Percentiles rank a stretch among this genome's conserved stretches.
phyloP scores from a whole-genome alignment of 352 stramenopile genomes.

The Thraustotheca clavata region DNA sequence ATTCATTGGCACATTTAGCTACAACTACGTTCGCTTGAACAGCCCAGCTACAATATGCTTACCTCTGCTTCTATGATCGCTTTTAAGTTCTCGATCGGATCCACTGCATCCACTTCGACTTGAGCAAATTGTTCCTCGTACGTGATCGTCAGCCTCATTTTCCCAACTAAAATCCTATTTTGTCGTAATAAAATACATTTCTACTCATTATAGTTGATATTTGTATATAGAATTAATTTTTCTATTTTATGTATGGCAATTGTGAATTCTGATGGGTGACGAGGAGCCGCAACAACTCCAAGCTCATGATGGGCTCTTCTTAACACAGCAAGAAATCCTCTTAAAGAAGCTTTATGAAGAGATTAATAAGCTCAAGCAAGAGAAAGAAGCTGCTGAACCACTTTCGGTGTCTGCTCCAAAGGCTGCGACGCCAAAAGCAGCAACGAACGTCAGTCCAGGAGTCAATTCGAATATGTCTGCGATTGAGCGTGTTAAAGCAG shows the following conservation, averaged over 20 bases:
- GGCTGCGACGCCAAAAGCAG: slow-evolving; percentile 54
- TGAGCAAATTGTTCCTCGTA: slow-evolving; percentile 19
- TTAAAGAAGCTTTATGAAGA: slow-evolving; percentile 57
- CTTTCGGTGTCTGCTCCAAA: slow-evolving; percentile 40
- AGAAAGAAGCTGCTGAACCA: slow-evolving; percentile 27
- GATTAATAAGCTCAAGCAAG: slow-evolving; percentile 21
- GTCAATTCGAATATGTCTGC: slow-evolving; percentile 37
- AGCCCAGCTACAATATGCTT: background rate
- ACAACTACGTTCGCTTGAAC: background rate
- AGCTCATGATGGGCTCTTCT: slow-evolving; percentile 55
- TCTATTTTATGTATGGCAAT: background rate
- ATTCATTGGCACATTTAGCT: slow-evolving; percentile 56
- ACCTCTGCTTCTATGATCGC: slow-evolving; percentile 22
- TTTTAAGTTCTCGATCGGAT: slow-evolving; percentile 21
- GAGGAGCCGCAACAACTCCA: slow-evolving; percentile 69
- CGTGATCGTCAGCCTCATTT: slow-evolving; percentile 18
- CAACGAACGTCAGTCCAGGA: slow-evolving; percentile 30
- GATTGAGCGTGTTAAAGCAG: slow-evolving; percentile 57
- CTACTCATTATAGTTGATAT: background rate
- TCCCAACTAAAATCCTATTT: background rate
- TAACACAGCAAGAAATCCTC: slow-evolving; percentile 70
- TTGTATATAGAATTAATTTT: slow-evolving; percentile 14
- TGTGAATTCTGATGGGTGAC: slow-evolving; percentile 10
- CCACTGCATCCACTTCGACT: slow-evolving; percentile 17
- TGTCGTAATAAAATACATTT: background rate